Base-by-base conservation (phyloP, 768 basidiomycete genomes). In the Heimioporus sp. region DNA sequence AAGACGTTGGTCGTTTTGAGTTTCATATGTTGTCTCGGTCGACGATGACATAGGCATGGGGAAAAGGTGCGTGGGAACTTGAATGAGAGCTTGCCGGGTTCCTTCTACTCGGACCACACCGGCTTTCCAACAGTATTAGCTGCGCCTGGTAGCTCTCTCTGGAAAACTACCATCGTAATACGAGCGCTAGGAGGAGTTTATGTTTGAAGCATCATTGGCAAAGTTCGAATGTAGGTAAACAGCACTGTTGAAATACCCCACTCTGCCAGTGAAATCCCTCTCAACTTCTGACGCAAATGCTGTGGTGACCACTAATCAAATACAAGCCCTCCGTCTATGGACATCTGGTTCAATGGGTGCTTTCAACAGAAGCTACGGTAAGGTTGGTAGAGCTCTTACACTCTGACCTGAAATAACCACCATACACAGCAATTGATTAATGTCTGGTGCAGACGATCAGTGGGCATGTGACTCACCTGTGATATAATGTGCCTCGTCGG, bases 1-100 rank as follows among this genome's bases (percentile, higher is more conserved):
- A 11, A 93, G 77, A 28, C 82, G 76, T 62, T 90, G 84, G 74
- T 94, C 90, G 65, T 93, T 94, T 68, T 94, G 91, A 8, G 79
- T 65, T 67, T 93, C 91, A 60, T 92, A 92, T 1, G 85, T 87
- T 51, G 87, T 81, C 64, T 90, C 87, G 9, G 79, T 75, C 17
- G 72, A 64, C 52, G 59, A 62, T 13, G 73, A 74, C 38, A 39
- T 49, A 48, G 12, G 47, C 36, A 16, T 2, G 37, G 37, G 20
- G 6, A 19, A 42, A 10, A 39, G 10, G 24, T 15, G 54, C 63
- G 63, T 65, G 64, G 52, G 64, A 66, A 66, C 20, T 8, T n/a
- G 10, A 2, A 15, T n/a, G 37, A 9, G 7, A 5, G 16, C 15
- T 12, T 12, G 35, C 35, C 11, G 16, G 11, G 15, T 38, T 37